Evolutionary conservation across 2,329 filamentous ascomycete species (phyloP).

Genomic region (Sordariomycetes sp.): DNA sequence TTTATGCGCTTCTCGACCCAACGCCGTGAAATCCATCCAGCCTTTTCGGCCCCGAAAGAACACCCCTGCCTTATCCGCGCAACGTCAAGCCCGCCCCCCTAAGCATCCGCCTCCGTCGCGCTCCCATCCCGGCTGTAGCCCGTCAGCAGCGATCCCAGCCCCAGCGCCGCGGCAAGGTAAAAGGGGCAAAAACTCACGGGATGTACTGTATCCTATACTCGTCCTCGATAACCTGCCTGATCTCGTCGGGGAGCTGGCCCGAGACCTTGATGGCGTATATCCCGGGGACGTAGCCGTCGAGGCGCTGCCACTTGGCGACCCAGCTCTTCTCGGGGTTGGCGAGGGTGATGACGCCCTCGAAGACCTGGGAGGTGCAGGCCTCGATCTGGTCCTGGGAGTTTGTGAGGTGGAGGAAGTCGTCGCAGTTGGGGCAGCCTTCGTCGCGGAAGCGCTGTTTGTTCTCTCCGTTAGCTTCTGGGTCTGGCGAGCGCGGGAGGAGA

Average conservation of each 20-base stretch:
- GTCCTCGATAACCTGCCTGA: slow-evolving; percentile 45
- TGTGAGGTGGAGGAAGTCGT: slow-evolving; percentile 74
- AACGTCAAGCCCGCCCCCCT: slow-evolving; percentile 9
- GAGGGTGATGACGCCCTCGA: slow-evolving; percentile 81
- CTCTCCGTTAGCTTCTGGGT: not conserved
- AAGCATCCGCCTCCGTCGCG: slow-evolving; percentile 33
- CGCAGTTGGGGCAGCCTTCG: slow-evolving; percentile 92
- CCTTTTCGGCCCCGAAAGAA: not conserved
- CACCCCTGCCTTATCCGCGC: not conserved
- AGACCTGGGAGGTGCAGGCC: slow-evolving; percentile 91
- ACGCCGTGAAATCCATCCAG: not conserved
- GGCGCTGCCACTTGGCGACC: slow-evolving; percentile 92
- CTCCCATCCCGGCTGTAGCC: slow-evolving; percentile 39
- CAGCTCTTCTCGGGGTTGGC: slow-evolving; percentile 74
- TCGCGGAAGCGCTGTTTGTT: slow-evolving; percentile 62
- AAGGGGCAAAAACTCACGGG: slow-evolving; percentile 42
- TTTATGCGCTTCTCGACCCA: not conserved
- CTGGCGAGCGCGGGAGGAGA: not conserved
- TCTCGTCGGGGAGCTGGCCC: slow-evolving; percentile 59
- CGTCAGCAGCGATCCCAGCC: not conserved
- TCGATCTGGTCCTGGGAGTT: slow-evolving; percentile 70
- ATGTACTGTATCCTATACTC: slow-evolving; percentile 53
- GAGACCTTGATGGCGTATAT: slow-evolving; percentile 94
- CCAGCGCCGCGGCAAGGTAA: slow-evolving; percentile 14
- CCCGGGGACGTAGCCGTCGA: slow-evolving; percentile 78